A percentile compares a stretch with the other conserved stretches of the same genome.
These are phyloP conservation scores for Trifolium pratense DNA, from an alignment of 306 rosid genomes.

Conservation along the genomic window DNA sequence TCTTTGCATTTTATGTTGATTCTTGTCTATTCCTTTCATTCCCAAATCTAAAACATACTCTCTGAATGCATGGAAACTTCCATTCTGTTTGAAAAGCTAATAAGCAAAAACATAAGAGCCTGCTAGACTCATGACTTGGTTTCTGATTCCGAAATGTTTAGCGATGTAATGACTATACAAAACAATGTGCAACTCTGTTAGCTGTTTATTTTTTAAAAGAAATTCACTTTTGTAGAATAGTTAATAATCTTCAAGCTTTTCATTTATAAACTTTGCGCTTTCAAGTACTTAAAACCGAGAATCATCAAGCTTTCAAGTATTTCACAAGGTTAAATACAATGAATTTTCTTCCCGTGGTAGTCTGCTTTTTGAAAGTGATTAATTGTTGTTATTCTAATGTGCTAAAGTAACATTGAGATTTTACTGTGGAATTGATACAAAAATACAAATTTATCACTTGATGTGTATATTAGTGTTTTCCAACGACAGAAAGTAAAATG, in stretches of 20 bases:
- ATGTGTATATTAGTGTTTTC: neutral
- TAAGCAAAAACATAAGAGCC: neutral
- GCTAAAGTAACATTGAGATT: neutral
- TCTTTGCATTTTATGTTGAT: conserved; percentile 18
- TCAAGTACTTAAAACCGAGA: neutral
- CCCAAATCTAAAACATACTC: neutral
- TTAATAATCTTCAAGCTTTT: neutral
- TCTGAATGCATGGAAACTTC: neutral
- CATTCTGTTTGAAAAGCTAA: neutral
- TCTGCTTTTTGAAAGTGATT: neutral
- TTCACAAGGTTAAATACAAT: neutral
- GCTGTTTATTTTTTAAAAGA: neutral
- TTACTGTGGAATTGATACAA: neutral
- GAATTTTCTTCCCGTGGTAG: neutral
- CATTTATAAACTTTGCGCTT: neutral
- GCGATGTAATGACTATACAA: neutral
- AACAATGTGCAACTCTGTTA: neutral
- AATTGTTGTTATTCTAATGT: neutral
- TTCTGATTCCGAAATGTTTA: neutral
- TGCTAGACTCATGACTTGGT: neutral
- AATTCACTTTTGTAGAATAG: neutral
- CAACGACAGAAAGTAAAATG: neutral
- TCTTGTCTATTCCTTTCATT: neutral
- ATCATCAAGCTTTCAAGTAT: neutral
- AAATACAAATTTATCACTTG: neutral